Evolutionary conservation across 2,329 filamentous ascomycete species (phyloP).

Genomic region (Scytalidium sp.): DNA sequence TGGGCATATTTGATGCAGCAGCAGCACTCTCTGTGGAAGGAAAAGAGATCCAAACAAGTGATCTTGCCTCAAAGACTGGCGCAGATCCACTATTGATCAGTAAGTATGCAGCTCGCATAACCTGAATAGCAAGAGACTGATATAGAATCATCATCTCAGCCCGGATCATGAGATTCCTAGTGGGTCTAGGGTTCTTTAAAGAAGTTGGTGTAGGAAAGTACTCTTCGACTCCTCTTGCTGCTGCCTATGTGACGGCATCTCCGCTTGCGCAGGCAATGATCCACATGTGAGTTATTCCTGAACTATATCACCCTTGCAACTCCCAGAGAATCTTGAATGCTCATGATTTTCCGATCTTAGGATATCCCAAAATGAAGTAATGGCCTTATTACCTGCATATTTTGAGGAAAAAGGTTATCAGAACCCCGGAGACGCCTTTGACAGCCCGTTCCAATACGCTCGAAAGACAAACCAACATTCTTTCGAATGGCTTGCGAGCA

Average conservation of each 20-base stretch:
- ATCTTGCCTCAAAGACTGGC: conserved; percentile 6
- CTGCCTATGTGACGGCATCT: conserved; percentile 6
- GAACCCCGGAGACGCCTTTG: conserved; percentile 8
- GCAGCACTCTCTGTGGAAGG: background rate
- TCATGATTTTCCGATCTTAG: background rate
- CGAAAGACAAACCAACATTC: conserved; percentile 8
- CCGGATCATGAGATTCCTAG: conserved; percentile 11
- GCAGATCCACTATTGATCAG: conserved; percentile 5
- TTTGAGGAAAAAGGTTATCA: conserved; percentile 7
- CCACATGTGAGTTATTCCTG: conserved; percentile 1
- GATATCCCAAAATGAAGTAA: conserved; percentile 6
- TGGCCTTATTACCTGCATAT: conserved; percentile 7
- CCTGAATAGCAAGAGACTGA: no score
- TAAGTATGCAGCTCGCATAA: conserved; percentile 3
- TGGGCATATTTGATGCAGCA: conserved; percentile 6
- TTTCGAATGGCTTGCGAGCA: conserved; percentile 12
- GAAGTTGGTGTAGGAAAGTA: conserved; percentile 4
- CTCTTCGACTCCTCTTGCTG: conserved; percentile 2
- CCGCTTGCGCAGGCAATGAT: conserved; percentile 4
- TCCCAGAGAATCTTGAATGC: background rate
- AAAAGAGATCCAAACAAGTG: background rate
- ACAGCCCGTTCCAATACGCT: conserved; percentile 12
- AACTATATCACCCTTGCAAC: background rate
- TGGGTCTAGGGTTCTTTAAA: conserved; percentile 6
- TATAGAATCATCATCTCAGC: background rate